These are phyloP conservation scores for Beauveria pseudobassiana DNA, from an alignment of 2,329 filamentous ascomycete genomes.

Conservation along the genomic window DNA sequence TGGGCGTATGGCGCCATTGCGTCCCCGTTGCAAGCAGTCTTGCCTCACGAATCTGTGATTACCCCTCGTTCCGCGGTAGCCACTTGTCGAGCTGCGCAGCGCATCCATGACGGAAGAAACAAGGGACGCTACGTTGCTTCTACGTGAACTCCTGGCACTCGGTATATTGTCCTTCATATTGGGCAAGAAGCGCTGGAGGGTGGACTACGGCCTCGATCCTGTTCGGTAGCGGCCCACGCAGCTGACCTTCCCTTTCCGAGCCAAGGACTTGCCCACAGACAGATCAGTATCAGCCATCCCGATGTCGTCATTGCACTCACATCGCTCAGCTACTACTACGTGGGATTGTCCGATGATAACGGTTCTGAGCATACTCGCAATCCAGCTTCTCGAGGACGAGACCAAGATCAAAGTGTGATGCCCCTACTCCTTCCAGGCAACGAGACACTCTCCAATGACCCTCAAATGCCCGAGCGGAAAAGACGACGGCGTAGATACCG, in stretches of 20 bases:
- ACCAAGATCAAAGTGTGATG: too few relatives aligned
- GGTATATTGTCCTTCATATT: constrained; percentile 49
- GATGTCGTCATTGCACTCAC: constrained; percentile 52
- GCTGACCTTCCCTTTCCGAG: constrained; percentile 51
- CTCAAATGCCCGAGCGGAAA: too few relatives aligned
- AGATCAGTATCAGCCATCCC: constrained; percentile 54
- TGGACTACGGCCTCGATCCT: constrained; percentile 53
- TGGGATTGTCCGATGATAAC: constrained; percentile 33
- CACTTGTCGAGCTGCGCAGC: neutral
- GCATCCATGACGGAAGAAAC: neutral
- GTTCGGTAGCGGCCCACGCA: constrained; percentile 31
- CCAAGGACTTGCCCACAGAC: constrained; percentile 48
- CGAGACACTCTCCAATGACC: too few relatives aligned
- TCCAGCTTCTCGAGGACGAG: too few relatives aligned
- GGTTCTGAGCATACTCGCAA: too few relatives aligned
- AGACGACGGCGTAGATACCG: too few relatives aligned
- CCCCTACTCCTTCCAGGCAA: too few relatives aligned
- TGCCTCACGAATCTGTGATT: too few relatives aligned
- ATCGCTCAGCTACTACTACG: constrained; percentile 47
- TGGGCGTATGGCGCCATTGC: too few relatives aligned
- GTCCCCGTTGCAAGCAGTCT: too few relatives aligned
- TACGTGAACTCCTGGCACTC: constrained; percentile 48
- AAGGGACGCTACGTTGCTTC: constrained; percentile 18
- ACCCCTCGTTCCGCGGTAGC: too few relatives aligned
- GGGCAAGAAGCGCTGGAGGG: constrained; percentile 52